Base-by-base conservation (phyloP, 306 rosid species). In the Canavalia ensiformis region DNA sequence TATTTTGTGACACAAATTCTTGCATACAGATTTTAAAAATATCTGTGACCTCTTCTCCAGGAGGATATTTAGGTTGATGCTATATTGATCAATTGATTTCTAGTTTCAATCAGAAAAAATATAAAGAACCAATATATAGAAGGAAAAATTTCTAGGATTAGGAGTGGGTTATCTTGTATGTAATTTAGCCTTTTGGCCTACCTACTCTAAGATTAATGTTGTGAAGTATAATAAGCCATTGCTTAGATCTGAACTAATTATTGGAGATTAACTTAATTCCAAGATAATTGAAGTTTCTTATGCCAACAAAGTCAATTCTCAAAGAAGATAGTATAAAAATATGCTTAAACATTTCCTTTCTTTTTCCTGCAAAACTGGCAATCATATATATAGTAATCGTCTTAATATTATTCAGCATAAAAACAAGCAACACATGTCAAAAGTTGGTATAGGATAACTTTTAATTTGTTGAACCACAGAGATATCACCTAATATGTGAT, bases 111-210 rank as follows among this genome's bases (percentile, higher is more conserved):
- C 47, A 25, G 57, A 54, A 39, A 39, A 72, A 6, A 29, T 18
- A 58, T 56, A 42, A 41, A 10, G 1, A 52, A 41, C 33, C 66
- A 56, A 45, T 68, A 12, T 5, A 31, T 11, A 31, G 77, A 35
- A 35, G 30, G 42, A 50, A 31, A 72, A 8, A 39, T 39, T 80
- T 72, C 59, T 44, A 81, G 67, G 13, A 3, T 7, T 35, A 10
- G 12, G 54, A 12, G 47, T 72, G 77, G 30, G 10, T 47, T 72
- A 52, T 52, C 57, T 37, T 6, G 34, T 7, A 7, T 50, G 57
- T 62, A 9, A 50, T 41, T 63, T 77, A 77, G 74, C 54, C 54
- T 65, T 50, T 64, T 64, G 52, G 54, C 44, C 31, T 51, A 64
- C 30, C 39, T 47, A 50, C 13, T 18, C 7, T 31, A 60, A 62